These are phyloP conservation scores for Ophioceras dolichostomum DNA, from an alignment of 2,329 filamentous ascomycete species.

Conservation along the genomic window DNA sequence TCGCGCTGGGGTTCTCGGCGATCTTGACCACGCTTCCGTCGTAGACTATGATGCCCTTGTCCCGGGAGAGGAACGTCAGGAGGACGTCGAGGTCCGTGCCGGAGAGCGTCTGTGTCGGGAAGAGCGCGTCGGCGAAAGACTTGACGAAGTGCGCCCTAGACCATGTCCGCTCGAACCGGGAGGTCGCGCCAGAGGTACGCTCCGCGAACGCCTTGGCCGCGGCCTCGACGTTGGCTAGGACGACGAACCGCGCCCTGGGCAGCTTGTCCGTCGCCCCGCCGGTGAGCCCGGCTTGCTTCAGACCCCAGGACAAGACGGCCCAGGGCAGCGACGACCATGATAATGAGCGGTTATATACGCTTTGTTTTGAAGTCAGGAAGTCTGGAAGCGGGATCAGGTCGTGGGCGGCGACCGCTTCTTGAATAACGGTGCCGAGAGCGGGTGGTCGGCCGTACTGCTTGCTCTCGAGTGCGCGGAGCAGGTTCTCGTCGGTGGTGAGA, in stretches of 20 bases:
- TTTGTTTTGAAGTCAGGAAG: slow-evolving; percentile 54
- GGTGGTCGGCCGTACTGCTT: slow-evolving; percentile 72
- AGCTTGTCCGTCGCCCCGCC: slow-evolving; percentile 35
- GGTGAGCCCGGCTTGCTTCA: slow-evolving; percentile 50
- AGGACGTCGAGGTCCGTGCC: slow-evolving; percentile 56
- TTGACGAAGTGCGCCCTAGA: slow-evolving; percentile 52
- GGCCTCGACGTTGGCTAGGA: slow-evolving; percentile 50
- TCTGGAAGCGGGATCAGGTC: slow-evolving; percentile 59
- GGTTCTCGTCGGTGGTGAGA: slow-evolving; percentile 44
- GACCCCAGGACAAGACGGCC: slow-evolving; percentile 62
- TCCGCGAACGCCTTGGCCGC: slow-evolving; percentile 42
- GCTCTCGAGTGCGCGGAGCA: slow-evolving; percentile 61
- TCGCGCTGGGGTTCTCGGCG: slow-evolving; percentile 30
- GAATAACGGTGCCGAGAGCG: slow-evolving; percentile 65
- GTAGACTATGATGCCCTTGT: slow-evolving; percentile 45
- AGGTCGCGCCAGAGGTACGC: slow-evolving; percentile 25
- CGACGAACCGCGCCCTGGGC: slow-evolving; percentile 50
- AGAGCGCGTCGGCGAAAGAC: slow-evolving; percentile 40
- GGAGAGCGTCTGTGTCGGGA: slow-evolving; percentile 36
- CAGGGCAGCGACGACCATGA: slow-evolving; percentile 56
- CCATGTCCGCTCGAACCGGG: slow-evolving; percentile 54
- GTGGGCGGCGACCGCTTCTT: slow-evolving; percentile 56
- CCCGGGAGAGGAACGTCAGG: slow-evolving; percentile 56
- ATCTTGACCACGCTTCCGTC: slow-evolving; percentile 67
- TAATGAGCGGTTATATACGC: slow-evolving; percentile 45